These are phyloP conservation scores for Hyphopichia pseudoburtonii DNA, from an alignment of 1,139 yeast genomes.

Conservation along the genomic window DNA sequence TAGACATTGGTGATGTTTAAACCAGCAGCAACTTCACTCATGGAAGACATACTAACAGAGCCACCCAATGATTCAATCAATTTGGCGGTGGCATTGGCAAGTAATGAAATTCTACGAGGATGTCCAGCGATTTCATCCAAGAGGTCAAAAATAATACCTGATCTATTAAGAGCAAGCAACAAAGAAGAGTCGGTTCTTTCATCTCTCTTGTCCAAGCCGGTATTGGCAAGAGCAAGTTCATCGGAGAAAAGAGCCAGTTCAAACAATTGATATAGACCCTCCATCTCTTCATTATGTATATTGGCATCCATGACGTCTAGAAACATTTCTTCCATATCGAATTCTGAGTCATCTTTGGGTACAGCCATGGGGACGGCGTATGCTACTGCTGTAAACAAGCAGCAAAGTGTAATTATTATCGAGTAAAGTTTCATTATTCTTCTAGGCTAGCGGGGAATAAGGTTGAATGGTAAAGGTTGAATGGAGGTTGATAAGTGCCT, in stretches of 20 bases:
- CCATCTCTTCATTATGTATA: neutral
- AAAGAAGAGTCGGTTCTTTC: slow-evolving; percentile 22
- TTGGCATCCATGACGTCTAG: neutral
- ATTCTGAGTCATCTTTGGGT: slow-evolving; percentile 20
- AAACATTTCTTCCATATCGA: slow-evolving; percentile 11
- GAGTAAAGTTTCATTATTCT: neutral
- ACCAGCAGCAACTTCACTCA: slow-evolving; percentile 12
- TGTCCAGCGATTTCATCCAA: slow-evolving; percentile 38
- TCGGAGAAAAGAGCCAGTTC: neutral
- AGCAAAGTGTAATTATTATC: slow-evolving; percentile 7
- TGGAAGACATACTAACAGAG: slow-evolving; percentile 5
- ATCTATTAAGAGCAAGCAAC: slow-evolving; percentile 28
- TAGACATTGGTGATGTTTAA: slow-evolving; percentile 27
- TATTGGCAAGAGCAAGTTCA: neutral
- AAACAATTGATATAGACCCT: neutral
- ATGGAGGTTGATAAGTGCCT: too few relatives aligned
- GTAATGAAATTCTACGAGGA: slow-evolving; percentile 25
- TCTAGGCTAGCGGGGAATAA: too few relatives aligned
- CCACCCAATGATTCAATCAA: slow-evolving; percentile 10
- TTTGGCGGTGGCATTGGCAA: slow-evolving; percentile 32
- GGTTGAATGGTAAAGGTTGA: too few relatives aligned
- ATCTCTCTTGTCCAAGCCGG: slow-evolving; percentile 11
- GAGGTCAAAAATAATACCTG: slow-evolving; percentile 37
- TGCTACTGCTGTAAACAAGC: slow-evolving; percentile 9
- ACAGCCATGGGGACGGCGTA: slow-evolving; percentile 17